Conservation (phyloP, 371 early-diverging fungal genomes). For the Mortierella sp. region DNA sequence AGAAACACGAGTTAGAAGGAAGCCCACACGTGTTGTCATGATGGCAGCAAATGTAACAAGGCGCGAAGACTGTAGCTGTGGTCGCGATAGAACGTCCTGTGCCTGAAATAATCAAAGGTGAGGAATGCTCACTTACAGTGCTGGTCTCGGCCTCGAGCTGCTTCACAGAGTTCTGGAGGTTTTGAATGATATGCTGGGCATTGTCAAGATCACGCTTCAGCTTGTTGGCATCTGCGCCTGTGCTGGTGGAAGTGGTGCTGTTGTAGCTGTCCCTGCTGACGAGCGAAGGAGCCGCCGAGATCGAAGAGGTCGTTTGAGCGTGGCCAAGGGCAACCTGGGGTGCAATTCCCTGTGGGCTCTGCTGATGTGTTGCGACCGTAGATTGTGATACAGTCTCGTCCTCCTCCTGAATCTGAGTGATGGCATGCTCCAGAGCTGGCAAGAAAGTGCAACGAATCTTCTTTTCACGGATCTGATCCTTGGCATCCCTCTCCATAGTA, state of each 20-base stretch:
- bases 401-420: constrained; percentile 33
- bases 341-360: neutral
- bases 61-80: neutral
- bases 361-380: neutral
- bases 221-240: constrained; percentile 15
- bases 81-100: neutral
- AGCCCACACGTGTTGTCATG: neutral
- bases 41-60: neutral
- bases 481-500: constrained; percentile 62
- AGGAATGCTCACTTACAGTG: constrained; percentile 31
- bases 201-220: constrained; percentile 47
- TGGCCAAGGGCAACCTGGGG: neutral
- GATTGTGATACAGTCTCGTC: constrained; percentile 16
- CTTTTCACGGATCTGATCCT: constrained; percentile 66
- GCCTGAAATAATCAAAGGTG: neutral
- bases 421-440: constrained; percentile 40
- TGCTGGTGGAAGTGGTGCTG: constrained; percentile 1
- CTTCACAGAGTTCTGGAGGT: constrained; percentile 33
- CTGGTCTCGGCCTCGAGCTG: constrained; percentile 34
- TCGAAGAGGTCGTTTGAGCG: neutral
- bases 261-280: constrained; percentile 5
- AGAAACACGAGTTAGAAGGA: neutral
- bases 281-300: constrained; percentile 18
- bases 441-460: constrained; percentile 72
- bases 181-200: constrained; percentile 31